Evolutionary conservation across 1,284 basidiomycete species (phyloP).

Genomic region (Ceratobasidium sp.): DNA sequence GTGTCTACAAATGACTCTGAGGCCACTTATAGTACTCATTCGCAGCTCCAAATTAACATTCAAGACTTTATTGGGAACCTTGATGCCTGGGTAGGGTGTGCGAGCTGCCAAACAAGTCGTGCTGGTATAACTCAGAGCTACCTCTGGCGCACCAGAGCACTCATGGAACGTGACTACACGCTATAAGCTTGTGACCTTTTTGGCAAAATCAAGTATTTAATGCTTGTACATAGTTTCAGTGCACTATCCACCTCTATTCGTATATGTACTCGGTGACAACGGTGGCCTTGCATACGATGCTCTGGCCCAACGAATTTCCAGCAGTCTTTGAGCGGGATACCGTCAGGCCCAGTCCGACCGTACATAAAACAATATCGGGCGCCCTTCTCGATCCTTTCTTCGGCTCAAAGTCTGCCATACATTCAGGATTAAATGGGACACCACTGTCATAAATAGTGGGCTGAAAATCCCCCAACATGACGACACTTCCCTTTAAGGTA

Average conservation of each 20-base stretch:
- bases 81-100: too few relatives aligned
- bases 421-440: neutral
- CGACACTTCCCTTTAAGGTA: slow-evolving; percentile 20
- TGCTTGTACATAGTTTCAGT: neutral
- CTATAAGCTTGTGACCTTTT: too few relatives aligned
- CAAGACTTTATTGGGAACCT: too few relatives aligned
- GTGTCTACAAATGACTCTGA: too few relatives aligned
- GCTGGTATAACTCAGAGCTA: too few relatives aligned
- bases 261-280: slow-evolving; percentile 28
- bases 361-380: slow-evolving; percentile 1
- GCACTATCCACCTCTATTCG: neutral
- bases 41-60: too few relatives aligned
- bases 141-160: too few relatives aligned
- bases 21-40: too few relatives aligned
- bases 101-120: too few relatives aligned
- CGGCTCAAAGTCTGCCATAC: slow-evolving; percentile 31
- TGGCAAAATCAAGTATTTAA: too few relatives aligned
- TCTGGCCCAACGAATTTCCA: neutral
- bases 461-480: slow-evolving; percentile 39
- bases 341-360: slow-evolving; percentile 29
- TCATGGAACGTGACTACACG: too few relatives aligned
- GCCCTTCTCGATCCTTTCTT: neutral
- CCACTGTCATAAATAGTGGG: slow-evolving; percentile 1
- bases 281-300: slow-evolving; percentile 2
- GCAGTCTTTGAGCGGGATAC: neutral